phyloP scores from a whole-genome alignment of 2,329 filamentous ascomycete species.

The Claviceps sp. region DNA sequence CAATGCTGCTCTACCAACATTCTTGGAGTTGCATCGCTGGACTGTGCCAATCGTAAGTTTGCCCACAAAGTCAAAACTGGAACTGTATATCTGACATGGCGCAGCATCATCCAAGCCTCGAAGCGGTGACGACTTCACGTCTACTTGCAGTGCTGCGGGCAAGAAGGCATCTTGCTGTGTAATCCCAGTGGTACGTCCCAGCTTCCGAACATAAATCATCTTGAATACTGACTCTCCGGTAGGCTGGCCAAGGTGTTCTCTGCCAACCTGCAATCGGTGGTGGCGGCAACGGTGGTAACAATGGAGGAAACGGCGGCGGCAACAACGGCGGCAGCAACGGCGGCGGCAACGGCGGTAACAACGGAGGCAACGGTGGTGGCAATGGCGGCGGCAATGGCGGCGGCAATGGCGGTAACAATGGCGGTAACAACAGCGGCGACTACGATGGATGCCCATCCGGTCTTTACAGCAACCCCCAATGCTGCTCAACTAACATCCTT shows the following conservation, averaged over 20 bases:
- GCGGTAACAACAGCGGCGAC: neutral
- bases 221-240: neutral
- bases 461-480: slow-evolving; percentile 21
- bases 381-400: neutral
- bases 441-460: slow-evolving; percentile 9
- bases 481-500: slow-evolving; percentile 35
- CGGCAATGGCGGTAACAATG: neutral
- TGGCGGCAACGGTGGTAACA: neutral
- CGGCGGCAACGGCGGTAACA: neutral
- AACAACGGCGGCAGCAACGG: too few relatives aligned
- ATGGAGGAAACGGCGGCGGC: neutral
- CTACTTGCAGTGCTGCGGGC: slow-evolving; percentile 1
- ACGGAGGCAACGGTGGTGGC: neutral
- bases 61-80: too few relatives aligned
- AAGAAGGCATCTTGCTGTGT: slow-evolving; percentile 7
- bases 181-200: slow-evolving; percentile 4
- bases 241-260: slow-evolving; percentile 3
- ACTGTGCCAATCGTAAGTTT: slow-evolving; percentile 21
- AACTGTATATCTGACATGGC: neutral
- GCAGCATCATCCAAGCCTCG: neutral
- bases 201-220: too few relatives aligned
- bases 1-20: slow-evolving; percentile 36
- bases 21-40: slow-evolving; percentile 31
- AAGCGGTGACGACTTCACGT: slow-evolving; percentile 3
- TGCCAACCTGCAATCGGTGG: neutral